Evolutionary conservation across 352 stramenopile genomes (phyloP), one percentile per base, ranked within the genome.

Genomic region (Phytophthora citrophthora): DNA sequence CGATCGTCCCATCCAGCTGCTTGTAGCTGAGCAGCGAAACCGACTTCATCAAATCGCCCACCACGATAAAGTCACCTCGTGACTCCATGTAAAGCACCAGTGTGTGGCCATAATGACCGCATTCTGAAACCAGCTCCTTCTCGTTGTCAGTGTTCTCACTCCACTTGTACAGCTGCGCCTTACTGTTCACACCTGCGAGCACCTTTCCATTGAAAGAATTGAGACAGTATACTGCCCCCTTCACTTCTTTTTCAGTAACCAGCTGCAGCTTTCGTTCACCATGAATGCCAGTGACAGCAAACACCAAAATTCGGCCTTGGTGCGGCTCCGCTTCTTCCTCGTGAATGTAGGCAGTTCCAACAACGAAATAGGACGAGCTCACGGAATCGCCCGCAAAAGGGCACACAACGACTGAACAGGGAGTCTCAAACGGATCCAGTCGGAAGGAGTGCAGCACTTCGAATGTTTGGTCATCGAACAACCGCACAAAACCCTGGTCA

Each of bases 391-490:
- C 88, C 15, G 76, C 62, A 60, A 97, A 95, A 5, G 82, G 78
- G 38, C 77, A 94, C 20, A 80, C 86, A 4, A 94, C 70, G 20
- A 97, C 82, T 2, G 91, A 96, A 62, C 87, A 95, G 3, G 86
- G 88, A 4, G 84, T 93, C 68, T 98, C 91, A 27, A 94, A 93
- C 23, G 86, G 84, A 74, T 97, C 89, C 5, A 97, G 76, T 24
- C 88, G 81, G 58, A 93, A 96, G 26, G 85, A 94, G 53, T 96
- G 75, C 3, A 96, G 73, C 10, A 89, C 79, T 44, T 99, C 97
- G 64, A 99, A 99, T 2, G 95, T 98, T 61, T 97, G 92, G 86
- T 99, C 96, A 56, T 99, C 97, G 47, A 99, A 88, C 56, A 99
- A 90, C 23, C 94, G 89, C 52, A 99, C 86, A 67, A 93, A 98